Conservation (phyloP, 2,329 filamentous ascomycete genomes). For the Chaetomiaceae sp. region DNA sequence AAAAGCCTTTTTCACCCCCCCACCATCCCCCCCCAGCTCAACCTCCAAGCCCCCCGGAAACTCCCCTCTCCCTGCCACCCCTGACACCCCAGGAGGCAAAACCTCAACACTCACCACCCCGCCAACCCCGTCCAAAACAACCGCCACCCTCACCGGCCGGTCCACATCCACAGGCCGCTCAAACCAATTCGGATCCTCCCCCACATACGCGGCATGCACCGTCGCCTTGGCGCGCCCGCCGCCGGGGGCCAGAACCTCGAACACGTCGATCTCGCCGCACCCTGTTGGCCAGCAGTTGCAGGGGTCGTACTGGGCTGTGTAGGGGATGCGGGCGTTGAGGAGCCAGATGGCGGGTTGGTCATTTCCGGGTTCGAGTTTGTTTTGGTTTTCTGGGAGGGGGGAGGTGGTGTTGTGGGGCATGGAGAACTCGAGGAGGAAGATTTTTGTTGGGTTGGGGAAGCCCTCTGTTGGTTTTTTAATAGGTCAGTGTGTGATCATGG, state of each 20-base stretch:
- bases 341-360: conserved; percentile 58
- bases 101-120: not conserved
- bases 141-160: not conserved
- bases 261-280: conserved; percentile 73
- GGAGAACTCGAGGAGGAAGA: conserved; percentile 9
- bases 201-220: conserved; percentile 51
- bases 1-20: not conserved
- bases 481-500: conserved; percentile 14
- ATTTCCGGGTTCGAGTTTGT: conserved; percentile 47
- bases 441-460: not conserved
- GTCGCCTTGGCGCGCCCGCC: conserved; percentile 65
- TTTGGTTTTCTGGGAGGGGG: conserved; percentile 25
- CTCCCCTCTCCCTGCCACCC: not conserved
- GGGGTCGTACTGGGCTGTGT: conserved; percentile 62
- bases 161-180: conserved; percentile 53
- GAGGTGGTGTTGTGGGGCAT: conserved; percentile 51
- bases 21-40: not conserved
- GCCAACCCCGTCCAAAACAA: conserved; percentile 2
- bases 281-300: conserved; percentile 68
- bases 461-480: conserved; percentile 20
- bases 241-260: conserved; percentile 63
- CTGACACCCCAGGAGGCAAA: too few species aligned
- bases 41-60: not conserved
- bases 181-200: conserved; percentile 69
- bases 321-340: conserved; percentile 68